A percentile compares a stretch with the other conserved stretches of the same genome.
Conservation (phyloP, 2,329 filamentous ascomycete genomes). For the Pseudogymnoascus sp. region DNA sequence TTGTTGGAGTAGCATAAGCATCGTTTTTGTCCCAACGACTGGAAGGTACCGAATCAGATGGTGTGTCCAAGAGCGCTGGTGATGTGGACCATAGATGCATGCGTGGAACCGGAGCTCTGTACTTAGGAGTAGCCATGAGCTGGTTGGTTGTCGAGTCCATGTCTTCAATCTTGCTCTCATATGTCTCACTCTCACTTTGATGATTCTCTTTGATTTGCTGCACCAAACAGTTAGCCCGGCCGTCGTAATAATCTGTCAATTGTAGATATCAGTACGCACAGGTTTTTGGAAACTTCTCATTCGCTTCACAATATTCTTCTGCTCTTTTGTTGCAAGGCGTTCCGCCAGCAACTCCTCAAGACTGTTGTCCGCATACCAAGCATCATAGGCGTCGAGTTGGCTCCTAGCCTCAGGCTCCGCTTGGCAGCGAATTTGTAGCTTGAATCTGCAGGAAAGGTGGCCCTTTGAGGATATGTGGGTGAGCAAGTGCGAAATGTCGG, state of each 20-base stretch:
- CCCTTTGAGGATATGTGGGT: slow-evolving; percentile 90
- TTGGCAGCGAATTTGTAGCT: slow-evolving; percentile 64
- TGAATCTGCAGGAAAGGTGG: slow-evolving; percentile 80
- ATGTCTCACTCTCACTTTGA: neutral
- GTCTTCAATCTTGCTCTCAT: neutral
- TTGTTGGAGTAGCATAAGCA: slow-evolving; percentile 25
- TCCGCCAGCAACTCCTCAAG: slow-evolving; percentile 70
- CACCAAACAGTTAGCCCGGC: neutral
- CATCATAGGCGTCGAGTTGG: slow-evolving; percentile 60
- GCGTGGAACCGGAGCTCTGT: slow-evolving; percentile 25
- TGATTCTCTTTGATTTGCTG: neutral
- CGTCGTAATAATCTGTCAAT: neutral
- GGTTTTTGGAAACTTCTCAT: neutral
- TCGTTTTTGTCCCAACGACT: slow-evolving; percentile 17
- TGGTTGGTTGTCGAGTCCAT: neutral
- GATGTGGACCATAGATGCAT: slow-evolving; percentile 26
- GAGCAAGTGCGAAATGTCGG: slow-evolving; percentile 82
- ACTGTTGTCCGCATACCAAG: slow-evolving; percentile 67
- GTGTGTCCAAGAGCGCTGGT: slow-evolving; percentile 8
- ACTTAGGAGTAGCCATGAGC: slow-evolving; percentile 17
- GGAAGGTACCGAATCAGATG: slow-evolving; percentile 3
- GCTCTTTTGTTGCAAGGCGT: slow-evolving; percentile 68
- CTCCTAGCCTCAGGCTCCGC: slow-evolving; percentile 58
- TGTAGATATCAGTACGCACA: neutral
- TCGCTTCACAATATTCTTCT: slow-evolving; percentile 44